phyloP scores from a whole-genome alignment of 441 rosid species.

The Eugenia klotzschiana region DNA sequence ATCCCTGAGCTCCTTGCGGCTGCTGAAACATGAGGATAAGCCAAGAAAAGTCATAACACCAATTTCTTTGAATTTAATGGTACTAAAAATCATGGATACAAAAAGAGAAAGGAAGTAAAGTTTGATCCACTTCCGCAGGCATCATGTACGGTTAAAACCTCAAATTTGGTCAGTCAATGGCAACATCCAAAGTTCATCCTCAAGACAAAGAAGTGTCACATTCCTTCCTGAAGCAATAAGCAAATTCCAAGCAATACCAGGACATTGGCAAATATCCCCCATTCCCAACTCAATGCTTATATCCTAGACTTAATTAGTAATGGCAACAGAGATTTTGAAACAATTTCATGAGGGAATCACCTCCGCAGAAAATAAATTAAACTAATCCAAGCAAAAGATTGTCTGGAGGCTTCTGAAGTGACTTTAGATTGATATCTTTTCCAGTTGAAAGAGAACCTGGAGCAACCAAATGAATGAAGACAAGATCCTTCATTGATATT shows the following conservation, averaged over 20 bases:
- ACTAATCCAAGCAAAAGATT: not conserved
- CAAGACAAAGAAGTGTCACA: not conserved
- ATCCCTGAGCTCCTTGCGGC: conserved; percentile 64
- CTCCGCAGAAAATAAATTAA: not conserved
- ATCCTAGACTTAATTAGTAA: not conserved
- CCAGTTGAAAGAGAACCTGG: not conserved
- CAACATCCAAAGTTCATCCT: not conserved
- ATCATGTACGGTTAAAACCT: not conserved
- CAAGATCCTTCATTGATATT: not conserved
- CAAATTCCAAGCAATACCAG: not conserved
- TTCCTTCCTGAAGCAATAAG: not conserved
- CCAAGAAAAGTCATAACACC: not conserved
- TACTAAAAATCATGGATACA: not conserved
- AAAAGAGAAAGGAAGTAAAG: not conserved
- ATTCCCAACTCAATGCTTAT: not conserved
- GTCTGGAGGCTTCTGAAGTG: not conserved
- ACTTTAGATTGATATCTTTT: not conserved
- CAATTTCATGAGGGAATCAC: not conserved
- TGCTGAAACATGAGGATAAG: conserved; percentile 5
- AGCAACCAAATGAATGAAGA: not conserved
- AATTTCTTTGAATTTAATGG: not conserved
- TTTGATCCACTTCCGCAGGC: not conserved
- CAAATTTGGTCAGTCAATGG: not conserved
- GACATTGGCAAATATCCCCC: not conserved
- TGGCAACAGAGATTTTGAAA: not conserved